Evolutionary conservation across 148 eudicot genomes (phyloP).

Genomic region (Camellia granthamiana): DNA sequence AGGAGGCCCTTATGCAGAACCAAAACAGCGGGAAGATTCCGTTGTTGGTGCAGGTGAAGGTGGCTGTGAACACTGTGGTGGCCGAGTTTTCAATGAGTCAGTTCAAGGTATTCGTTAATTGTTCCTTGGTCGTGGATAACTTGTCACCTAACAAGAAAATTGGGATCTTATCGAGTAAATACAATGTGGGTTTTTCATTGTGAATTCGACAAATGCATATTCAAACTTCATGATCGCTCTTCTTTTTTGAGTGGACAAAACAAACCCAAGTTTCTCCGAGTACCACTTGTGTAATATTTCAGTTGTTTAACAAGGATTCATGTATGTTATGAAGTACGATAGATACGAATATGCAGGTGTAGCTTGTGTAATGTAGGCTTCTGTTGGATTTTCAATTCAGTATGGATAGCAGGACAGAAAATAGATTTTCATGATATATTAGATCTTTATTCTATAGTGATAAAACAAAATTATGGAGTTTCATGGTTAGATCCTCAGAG

Average conservation of each 20-base stretch:
- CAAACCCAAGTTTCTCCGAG: not conserved
- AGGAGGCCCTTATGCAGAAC: conserved; percentile 23
- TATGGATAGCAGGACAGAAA: too few species aligned
- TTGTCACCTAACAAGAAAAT: conserved; percentile 35
- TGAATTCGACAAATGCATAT: not conserved
- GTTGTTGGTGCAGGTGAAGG: conserved; percentile 32
- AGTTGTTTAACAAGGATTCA: not conserved
- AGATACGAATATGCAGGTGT: not conserved
- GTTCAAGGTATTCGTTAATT: conserved; percentile 29
- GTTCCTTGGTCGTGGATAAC: conserved; percentile 29
- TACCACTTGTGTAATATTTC: too few species aligned
- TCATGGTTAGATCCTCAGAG: too few species aligned
- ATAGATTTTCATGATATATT: too few species aligned
- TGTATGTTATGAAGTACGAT: not conserved
- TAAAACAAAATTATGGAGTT: too few species aligned
- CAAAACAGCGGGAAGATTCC: conserved; percentile 25
- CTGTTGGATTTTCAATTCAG: too few species aligned
- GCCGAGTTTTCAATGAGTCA: conserved; percentile 24
- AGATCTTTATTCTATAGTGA: too few species aligned
- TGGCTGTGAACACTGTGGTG: conserved; percentile 31
- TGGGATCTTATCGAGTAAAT: conserved; percentile 21
- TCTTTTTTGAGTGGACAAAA: not conserved
- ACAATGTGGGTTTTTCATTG: conserved; percentile 11
- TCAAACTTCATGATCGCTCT: not conserved
- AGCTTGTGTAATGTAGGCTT: too few species aligned